Evolutionary conservation across 129 eudicot species (phyloP), one percentile per base, ranked within the genome.

Genomic region (Tagetes patula): DNA sequence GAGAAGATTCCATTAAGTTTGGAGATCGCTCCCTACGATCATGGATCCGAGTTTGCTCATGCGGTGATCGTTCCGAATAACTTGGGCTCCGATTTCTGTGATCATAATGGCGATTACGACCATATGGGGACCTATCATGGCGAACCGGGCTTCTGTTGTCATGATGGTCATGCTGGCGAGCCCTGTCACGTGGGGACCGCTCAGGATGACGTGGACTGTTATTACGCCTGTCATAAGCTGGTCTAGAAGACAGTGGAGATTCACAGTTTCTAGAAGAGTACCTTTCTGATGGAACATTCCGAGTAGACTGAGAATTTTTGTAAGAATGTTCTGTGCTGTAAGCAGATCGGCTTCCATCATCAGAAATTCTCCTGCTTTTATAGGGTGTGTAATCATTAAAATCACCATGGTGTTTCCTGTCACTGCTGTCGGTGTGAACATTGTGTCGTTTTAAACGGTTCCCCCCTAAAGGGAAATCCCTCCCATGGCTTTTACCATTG

Each of bases 141-240:
- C 78, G 87, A 60, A 75, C 84, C 3, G 93, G 97, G 72, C 96
- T 94, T 68, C 86, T 73, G 75, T 77, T 65, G 56, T 77, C 78
- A 1, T 84, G 75, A 37, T 82, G 80, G 50, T 83, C 95, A 58
- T 79, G 64, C 71, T 83, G 71, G 69, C 88, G 97, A 73, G 85
- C 53, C 80, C 95, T 86, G 58, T 92, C 95, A 64, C 50, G 92
- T 75, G 98, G 95, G 83, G 96, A 92, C 90, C 92, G 84, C 77
- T 92, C 95, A 58, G 83, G 48, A 67, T 81, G 96, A 77, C 80
- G 91, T 60, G 96, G 98, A 72, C 96, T 87, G 56, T 69, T 76
- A 69, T 84, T 84, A 52, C 80, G 79, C 65, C 84, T 85, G 83
- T 90, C 96, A 62, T 82, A 70, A 46, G 45, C 70, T 6, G 43